phyloP scores from a whole-genome alignment of 441 rosid species.

The Jatropha multifida region DNA sequence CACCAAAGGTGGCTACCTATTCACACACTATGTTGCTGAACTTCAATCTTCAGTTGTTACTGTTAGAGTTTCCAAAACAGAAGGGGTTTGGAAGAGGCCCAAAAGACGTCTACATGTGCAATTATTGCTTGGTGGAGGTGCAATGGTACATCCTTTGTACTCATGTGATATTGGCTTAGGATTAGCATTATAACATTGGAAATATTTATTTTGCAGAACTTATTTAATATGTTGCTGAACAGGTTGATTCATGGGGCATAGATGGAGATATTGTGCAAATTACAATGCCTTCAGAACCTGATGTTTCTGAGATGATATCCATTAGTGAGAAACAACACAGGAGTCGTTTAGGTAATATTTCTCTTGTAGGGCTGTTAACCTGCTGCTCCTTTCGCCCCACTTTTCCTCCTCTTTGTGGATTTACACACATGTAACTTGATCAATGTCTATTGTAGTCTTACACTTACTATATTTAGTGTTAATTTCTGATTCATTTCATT shows the following conservation, averaged over 20 bases:
- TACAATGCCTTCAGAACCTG: constrained; percentile 54
- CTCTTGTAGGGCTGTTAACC: background rate
- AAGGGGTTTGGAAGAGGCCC: constrained; percentile 95
- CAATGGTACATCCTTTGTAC: constrained; percentile 52
- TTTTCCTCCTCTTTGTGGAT: background rate
- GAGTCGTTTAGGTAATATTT: constrained; percentile 56
- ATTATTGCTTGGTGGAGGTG: constrained; percentile 82
- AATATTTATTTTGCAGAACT: constrained; percentile 9
- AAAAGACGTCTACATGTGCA: constrained; percentile 69
- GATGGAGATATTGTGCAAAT: constrained; percentile 81
- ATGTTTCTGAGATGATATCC: constrained; percentile 45
- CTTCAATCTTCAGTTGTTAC: constrained; percentile 60
- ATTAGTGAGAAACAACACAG: constrained; percentile 47
- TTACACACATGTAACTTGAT: background rate
- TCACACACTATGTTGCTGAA: constrained; percentile 72
- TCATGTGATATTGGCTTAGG: background rate
- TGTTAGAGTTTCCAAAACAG: constrained; percentile 55
- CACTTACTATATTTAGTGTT: background rate
- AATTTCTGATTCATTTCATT: background rate
- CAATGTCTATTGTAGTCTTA: background rate
- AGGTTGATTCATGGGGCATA: constrained; percentile 87
- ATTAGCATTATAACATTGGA: background rate
- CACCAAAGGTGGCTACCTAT: constrained; percentile 57
- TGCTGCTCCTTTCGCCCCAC: background rate
- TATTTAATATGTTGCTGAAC: constrained; percentile 26